Percentiles rank a stretch among this genome's conserved stretches.
phyloP scores from a whole-genome alignment of 2,329 filamentous ascomycete genomes.

The Colletotrichum cuscutae region DNA sequence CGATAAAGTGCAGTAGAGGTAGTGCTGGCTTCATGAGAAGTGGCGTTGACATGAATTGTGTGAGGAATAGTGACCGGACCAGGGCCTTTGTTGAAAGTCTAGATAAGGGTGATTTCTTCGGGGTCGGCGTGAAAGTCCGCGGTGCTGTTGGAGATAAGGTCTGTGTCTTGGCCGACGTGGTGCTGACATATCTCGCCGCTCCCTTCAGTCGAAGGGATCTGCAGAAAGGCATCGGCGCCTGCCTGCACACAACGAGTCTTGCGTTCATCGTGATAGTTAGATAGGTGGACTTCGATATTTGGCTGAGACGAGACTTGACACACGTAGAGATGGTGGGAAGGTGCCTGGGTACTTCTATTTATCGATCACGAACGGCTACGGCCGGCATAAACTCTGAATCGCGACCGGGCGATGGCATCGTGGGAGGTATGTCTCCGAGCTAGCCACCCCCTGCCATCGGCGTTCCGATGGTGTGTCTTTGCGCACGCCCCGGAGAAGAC shows the following conservation, averaged over 20 bases:
- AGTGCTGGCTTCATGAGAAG: slow-evolving; percentile 27
- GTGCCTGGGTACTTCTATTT: slow-evolving; percentile 21
- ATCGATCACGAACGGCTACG: slow-evolving; percentile 24
- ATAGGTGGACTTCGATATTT: background rate
- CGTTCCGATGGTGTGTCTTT: slow-evolving; percentile 18
- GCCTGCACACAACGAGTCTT: slow-evolving; percentile 5
- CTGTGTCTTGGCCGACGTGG: slow-evolving; percentile 14
- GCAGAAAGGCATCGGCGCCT: slow-evolving; percentile 16
- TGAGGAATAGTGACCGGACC: slow-evolving; percentile 23
- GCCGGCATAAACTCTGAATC: slow-evolving; percentile 28
- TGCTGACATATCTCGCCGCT: slow-evolving; percentile 14
- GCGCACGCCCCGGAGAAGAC: background rate
- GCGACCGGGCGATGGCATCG: slow-evolving; percentile 14
- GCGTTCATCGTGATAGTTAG: slow-evolving; percentile 15
- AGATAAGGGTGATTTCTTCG: slow-evolving; percentile 15
- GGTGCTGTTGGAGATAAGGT: background rate
- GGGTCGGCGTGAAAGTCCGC: background rate
- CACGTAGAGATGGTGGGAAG: background rate
- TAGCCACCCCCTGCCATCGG: slow-evolving; percentile 2
- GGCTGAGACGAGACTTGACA: background rate
- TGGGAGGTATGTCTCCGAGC: slow-evolving; percentile 12
- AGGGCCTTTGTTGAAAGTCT: slow-evolving; percentile 13
- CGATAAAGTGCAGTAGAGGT: slow-evolving; percentile 19
- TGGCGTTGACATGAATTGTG: slow-evolving; percentile 19
- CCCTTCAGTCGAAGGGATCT: slow-evolving; percentile 15